Evolutionary conservation across 2,329 filamentous ascomycete genomes (phyloP).

Genomic region (Macroventuria anomochaeta): DNA sequence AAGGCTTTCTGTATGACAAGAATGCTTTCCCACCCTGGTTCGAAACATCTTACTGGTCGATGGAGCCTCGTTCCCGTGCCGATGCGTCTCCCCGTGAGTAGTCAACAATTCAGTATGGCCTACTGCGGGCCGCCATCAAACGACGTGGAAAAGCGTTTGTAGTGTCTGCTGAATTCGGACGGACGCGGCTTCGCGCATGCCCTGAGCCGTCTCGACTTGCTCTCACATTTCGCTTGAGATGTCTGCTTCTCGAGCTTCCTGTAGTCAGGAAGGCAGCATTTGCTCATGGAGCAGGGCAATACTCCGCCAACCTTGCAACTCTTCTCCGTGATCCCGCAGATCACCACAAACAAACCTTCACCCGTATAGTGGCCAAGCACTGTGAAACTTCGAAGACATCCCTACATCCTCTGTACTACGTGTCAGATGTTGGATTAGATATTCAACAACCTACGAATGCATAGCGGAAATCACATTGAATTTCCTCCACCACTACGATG

Average conservation of each 20-base stretch:
- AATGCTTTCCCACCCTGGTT: neutral
- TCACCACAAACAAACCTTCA: slow-evolving; percentile 1
- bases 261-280: slow-evolving; percentile 1
- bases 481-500: slow-evolving; percentile 2
- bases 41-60: neutral
- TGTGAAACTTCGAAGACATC: slow-evolving; percentile 13
- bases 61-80: slow-evolving; percentile 8
- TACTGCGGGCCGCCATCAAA: neutral
- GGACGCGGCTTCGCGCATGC: neutral
- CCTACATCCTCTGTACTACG: slow-evolving; percentile 18
- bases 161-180: neutral
- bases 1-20: slow-evolving; percentile 7
- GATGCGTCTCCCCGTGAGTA: slow-evolving; percentile 7
- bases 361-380: slow-evolving; percentile 10
- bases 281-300: neutral
- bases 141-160: neutral
- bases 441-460: slow-evolving; percentile 1
- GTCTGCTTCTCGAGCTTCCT: neutral
- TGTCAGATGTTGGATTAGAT: slow-evolving; percentile 13
- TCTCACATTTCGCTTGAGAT: neutral
- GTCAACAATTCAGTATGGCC: slow-evolving; percentile 2
- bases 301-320: neutral
- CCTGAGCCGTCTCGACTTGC: neutral
- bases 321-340: neutral
- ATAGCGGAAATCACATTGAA: slow-evolving; percentile 3